These are phyloP conservation scores for Polychaeton citri DNA, from an alignment of 2,329 filamentous ascomycete genomes.

Conservation along the genomic window DNA sequence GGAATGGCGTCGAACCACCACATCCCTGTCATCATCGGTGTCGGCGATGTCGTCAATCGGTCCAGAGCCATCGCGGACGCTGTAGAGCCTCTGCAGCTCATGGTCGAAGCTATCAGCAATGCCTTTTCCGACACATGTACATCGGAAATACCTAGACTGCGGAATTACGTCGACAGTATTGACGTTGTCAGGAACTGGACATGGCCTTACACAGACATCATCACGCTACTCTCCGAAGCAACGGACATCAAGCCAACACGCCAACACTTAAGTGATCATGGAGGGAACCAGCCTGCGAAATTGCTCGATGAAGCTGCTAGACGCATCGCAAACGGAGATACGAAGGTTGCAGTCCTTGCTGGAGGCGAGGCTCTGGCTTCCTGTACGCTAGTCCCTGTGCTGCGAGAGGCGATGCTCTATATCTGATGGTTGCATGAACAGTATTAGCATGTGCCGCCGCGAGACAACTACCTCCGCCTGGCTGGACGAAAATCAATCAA, in stretches of 20 bases:
- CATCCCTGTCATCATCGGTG: conserved; percentile 46
- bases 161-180: conserved; percentile 42
- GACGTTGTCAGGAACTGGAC: conserved; percentile 51
- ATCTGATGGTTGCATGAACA: conserved; percentile 10
- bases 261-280: conserved; percentile 39
- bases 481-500: conserved; percentile 42
- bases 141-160: conserved; percentile 20
- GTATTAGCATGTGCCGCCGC: conserved; percentile 41
- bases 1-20: too few relatives aligned
- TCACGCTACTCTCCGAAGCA: conserved; percentile 37
- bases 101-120: conserved; percentile 40
- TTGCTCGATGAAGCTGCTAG: conserved; percentile 51
- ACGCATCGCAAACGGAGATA: conserved; percentile 40
- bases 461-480: conserved; percentile 42
- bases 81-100: conserved; percentile 46
- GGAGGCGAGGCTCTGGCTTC: conserved; percentile 54
- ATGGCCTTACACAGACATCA: conserved; percentile 50
- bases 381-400: conserved; percentile 23
- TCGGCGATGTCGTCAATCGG: conserved; percentile 49
- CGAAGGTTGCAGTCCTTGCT: conserved; percentile 44
- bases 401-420: background rate
- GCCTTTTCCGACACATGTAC: conserved; percentile 40
- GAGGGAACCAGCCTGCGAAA: conserved; percentile 49
- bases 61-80: conserved; percentile 39
- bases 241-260: conserved; percentile 37